Base-by-base conservation (phyloP, 768 basidiomycete species). In the Russula olivacea region DNA sequence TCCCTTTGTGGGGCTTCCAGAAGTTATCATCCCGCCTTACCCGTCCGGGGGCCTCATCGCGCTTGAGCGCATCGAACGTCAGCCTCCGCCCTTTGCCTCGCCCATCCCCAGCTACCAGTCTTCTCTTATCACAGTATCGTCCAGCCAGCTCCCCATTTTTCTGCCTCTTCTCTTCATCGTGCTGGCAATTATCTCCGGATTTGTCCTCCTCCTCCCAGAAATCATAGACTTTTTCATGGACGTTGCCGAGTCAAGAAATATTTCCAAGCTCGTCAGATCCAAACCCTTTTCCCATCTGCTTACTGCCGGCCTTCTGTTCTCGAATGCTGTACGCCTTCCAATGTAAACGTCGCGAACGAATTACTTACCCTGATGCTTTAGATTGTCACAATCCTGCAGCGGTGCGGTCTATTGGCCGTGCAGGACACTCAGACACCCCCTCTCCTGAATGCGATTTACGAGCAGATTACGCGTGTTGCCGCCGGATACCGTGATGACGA, bases 361-460 rank as follows among this genome's bases (percentile, higher is more conserved):
- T 17, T 2, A 43, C 57, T 55, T 15, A 63, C 25, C 11, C 12
- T 41, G 3, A 9, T 12, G 5, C 5, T 48, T 32, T 55, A 63
- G 62, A 40, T 63, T 32, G 38, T 28, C 19, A 5, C 17, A 43
- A 9, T 59, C 51, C 45, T 63, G 30, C 36, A 49, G 38, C 21
- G 47, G 25, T 55, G 45, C 23, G 53, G 63, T 45, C 38, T 64
- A 5, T 32, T 55, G 36, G 25, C 36, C 0, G 2, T 1, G 21
- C 45, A 7, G 7, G 52, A 64, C 30, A 34, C 58, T 34, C 63
- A 3, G 8, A 64, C 63, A 0, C 63, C 63, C 4, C 36, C 45
- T n/a, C 8, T 50, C 30, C 47, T 64, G 3, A 40, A 43, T 21
- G 32, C 38, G 10, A 49, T 55, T 25, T 64, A 54, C 38, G 63